Percentiles rank a stretch among this genome's conserved stretches.
Evolutionary conservation across 371 early-diverging fungal genomes (phyloP).

Genomic region (Mucor sp.): DNA sequence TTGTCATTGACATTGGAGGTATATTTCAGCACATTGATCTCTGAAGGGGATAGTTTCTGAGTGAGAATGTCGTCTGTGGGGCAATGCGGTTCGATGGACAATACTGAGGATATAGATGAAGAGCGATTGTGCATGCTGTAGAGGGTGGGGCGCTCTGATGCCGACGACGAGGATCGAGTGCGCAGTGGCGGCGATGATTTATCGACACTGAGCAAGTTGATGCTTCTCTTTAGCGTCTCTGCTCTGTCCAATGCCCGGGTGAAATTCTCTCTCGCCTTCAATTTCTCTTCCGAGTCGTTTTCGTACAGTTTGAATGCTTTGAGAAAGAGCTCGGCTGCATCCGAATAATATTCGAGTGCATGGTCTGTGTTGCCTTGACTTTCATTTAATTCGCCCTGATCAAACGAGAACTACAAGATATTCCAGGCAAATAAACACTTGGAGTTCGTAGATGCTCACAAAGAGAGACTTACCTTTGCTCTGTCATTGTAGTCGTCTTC

Average conservation of each 20-base stretch:
- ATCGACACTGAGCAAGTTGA: neutral
- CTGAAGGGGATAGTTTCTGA: constrained; percentile 42
- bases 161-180: constrained; percentile 19
- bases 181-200: constrained; percentile 3
- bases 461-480: constrained; percentile 31
- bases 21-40: constrained; percentile 63
- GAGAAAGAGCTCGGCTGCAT: constrained; percentile 47
- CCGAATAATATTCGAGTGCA: constrained; percentile 49
- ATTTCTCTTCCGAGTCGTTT: constrained; percentile 12
- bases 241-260: constrained; percentile 40
- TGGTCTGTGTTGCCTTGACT: constrained; percentile 36
- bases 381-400: constrained; percentile 51
- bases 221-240: constrained; percentile 29
- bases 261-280: constrained; percentile 26
- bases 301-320: constrained; percentile 38
- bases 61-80: constrained; percentile 23
- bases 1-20: constrained; percentile 76
- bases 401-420: constrained; percentile 26
- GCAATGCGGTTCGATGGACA: constrained; percentile 9
- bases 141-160: constrained; percentile 14
- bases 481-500: constrained; percentile 33
- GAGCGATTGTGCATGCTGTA: constrained; percentile 16
- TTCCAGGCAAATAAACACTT: neutral
- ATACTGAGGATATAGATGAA: constrained; percentile 13
- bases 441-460: neutral